Conservation (phyloP, 768 basidiomycete genomes). For the Boletus reticulatus region DNA sequence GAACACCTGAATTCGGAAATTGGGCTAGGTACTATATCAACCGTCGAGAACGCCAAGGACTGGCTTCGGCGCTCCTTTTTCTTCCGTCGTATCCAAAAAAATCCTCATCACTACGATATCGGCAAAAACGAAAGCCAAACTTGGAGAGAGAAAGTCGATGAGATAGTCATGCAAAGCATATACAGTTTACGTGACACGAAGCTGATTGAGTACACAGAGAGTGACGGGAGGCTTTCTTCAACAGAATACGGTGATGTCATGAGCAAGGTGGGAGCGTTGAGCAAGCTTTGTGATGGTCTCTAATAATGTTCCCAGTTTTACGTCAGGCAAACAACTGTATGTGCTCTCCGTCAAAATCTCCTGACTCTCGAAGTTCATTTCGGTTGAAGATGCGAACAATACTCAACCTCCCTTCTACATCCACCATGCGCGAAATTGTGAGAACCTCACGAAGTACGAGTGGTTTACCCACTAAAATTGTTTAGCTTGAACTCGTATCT, state of each 20-base stretch:
- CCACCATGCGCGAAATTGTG: slow-evolving; percentile 67
- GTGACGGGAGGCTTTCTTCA: slow-evolving; percentile 46
- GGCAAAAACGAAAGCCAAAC: slow-evolving; percentile 53
- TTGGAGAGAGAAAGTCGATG: slow-evolving; percentile 71
- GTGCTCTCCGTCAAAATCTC: slow-evolving; percentile 4
- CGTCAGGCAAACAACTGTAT: slow-evolving; percentile 66
- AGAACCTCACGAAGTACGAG: slow-evolving; percentile 18
- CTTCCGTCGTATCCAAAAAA: slow-evolving; percentile 80
- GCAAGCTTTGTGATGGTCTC: background rate
- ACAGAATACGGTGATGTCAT: slow-evolving; percentile 85
- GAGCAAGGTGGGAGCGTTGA: slow-evolving; percentile 60
- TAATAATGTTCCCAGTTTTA: slow-evolving; percentile 55
- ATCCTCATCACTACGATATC: slow-evolving; percentile 74
- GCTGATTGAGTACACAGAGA: slow-evolving; percentile 48
- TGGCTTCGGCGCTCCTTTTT: slow-evolving; percentile 90
- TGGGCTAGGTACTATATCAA: slow-evolving; percentile 77
- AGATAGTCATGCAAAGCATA: slow-evolving; percentile 70
- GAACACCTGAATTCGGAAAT: slow-evolving; percentile 97
- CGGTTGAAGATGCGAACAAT: slow-evolving; percentile 62
- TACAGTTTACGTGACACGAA: slow-evolving; percentile 56
- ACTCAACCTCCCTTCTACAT: slow-evolving; percentile 53
- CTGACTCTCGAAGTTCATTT: background rate
- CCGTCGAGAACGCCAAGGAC: slow-evolving; percentile 62
- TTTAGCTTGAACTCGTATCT: slow-evolving; percentile 63
- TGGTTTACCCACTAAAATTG: slow-evolving; percentile 2